Percentiles rank a stretch among this genome's conserved stretches.
These are phyloP conservation scores for Cairneyella variabilis DNA, from an alignment of 495 filamentous ascomycete genomes.

Conservation along the genomic window DNA sequence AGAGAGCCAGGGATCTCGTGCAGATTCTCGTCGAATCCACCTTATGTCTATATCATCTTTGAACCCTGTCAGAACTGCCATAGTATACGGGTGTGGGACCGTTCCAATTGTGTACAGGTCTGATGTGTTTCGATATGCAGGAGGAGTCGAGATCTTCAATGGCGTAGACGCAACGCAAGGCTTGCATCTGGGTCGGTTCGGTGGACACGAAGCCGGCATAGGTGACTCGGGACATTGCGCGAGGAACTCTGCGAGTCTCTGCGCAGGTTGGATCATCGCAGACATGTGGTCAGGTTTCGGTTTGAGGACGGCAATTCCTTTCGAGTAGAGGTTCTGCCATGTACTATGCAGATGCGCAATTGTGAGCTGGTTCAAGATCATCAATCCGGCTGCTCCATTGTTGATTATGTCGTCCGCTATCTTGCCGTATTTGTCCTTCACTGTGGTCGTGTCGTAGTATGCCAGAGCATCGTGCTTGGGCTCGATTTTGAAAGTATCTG, in stretches of 20 bases:
- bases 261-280: conserved; percentile 62
- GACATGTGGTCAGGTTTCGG: conserved; percentile 71
- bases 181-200: conserved; percentile 68
- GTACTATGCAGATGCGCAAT: conserved; percentile 81
- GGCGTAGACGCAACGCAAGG: conserved; percentile 62
- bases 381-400: conserved; percentile 54
- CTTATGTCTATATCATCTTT: conserved; percentile 52
- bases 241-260: conserved; percentile 67
- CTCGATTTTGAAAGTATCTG: conserved; percentile 61
- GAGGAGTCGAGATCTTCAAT: conserved; percentile 53
- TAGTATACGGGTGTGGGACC: conserved; percentile 87
- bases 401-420: conserved; percentile 57
- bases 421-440: conserved; percentile 59
- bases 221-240: conserved; percentile 68
- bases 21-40: conserved; percentile 69
- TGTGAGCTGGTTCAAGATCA: conserved; percentile 67
- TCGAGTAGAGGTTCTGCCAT: conserved; percentile 72
- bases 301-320: conserved; percentile 74
- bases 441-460: conserved; percentile 63
- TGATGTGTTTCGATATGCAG: conserved; percentile 56
- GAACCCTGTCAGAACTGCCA: conserved; percentile 52
- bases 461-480: conserved; percentile 63
- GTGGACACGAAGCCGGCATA: conserved; percentile 76
- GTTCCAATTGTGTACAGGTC: conserved; percentile 75
- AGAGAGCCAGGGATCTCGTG: conserved; percentile 77